Evolutionary conservation across 352 stramenopile genomes (phyloP), one percentile per base, ranked within the genome.

Genomic region (Phytophthora idaei): DNA sequence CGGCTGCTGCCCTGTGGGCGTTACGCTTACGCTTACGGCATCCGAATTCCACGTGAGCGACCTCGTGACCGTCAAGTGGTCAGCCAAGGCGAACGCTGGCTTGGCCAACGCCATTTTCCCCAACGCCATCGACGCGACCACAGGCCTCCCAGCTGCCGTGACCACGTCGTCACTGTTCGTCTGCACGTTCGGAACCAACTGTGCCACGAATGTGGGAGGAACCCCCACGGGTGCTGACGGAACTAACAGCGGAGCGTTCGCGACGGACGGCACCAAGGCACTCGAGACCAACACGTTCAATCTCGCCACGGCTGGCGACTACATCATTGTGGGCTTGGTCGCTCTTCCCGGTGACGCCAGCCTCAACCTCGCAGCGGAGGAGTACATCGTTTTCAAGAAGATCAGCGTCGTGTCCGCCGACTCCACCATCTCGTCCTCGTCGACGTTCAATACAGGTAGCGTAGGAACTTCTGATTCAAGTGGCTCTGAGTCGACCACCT

Each of bases 321-420:
- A 83, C 66, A 76, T 92, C 39, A 64, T 94, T 42, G 77, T 90
- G 37, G 85, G 80, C 11, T 78, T 88, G 8, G 74, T 92, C 34
- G 70, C 76, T 12, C 57, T 94, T n/a, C 81, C 82, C 0, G 82
- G 82, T 9, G 80, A 91, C 57, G 65, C 65, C 51, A 54, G 69
- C 28, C 76, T 90, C 28, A 69, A 74, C 10, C 58, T 92, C 15
- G 78, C 64, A 64, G 79, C 73, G 25, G 76, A 74, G 31, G 82
- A 94, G 64, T 94, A 85, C 63, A 25, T 94, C 15, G 71, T 78
- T 10, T 88, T 94, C 62, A 72, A 83, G 57, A 91, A 83, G 52
- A 80, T 92, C 69, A 82, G 64, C 55, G 65, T 94, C 49, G 77
- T 90, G 36, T 81, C 83, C 10, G 71, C 70, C 1, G 72, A 75